These are phyloP conservation scores for Trifolium subterraneum DNA, from an alignment of 306 rosid species.

Conservation along the genomic window DNA sequence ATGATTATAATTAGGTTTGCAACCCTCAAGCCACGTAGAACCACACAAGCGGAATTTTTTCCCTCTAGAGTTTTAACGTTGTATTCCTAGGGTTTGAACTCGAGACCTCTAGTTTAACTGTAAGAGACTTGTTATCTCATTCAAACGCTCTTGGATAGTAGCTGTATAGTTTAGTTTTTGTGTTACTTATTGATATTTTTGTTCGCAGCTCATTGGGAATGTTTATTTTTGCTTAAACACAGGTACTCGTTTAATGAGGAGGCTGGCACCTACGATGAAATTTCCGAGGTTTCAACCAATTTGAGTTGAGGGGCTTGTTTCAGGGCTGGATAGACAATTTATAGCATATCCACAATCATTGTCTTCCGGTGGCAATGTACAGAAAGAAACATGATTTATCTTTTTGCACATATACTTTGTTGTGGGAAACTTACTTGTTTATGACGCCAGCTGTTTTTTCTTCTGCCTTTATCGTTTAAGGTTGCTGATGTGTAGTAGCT, in stretches of 20 bases:
- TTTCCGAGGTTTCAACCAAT: slow-evolving; percentile 51
- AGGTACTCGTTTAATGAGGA: slow-evolving; percentile 69
- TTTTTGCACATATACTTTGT: slow-evolving; percentile 4
- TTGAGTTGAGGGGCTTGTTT: slow-evolving; percentile 40
- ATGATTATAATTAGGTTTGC: not conserved
- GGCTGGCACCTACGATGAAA: slow-evolving; percentile 63
- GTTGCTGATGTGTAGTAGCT: not conserved
- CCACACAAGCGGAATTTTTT: not conserved
- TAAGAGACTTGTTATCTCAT: not conserved
- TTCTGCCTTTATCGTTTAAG: slow-evolving; percentile 18
- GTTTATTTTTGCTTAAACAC: slow-evolving; percentile 22
- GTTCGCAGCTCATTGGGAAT: slow-evolving; percentile 19
- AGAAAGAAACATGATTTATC: slow-evolving; percentile 35
- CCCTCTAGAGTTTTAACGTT: not conserved
- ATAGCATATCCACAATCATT: slow-evolving; percentile 33
- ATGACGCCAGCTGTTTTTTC: not conserved
- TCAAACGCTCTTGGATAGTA: not conserved
- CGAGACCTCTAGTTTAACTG: not conserved
- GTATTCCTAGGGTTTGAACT: not conserved
- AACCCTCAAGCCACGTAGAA: not conserved
- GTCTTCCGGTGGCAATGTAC: slow-evolving; percentile 35
- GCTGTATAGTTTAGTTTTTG: not conserved
- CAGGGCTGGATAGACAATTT: slow-evolving; percentile 10
- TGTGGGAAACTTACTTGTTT: not conserved
- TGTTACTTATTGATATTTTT: not conserved